A percentile compares a stretch with the other conserved stretches of the same genome.
phyloP scores from a whole-genome alignment of 1,284 basidiomycete species.

The Leccinum fallax region DNA sequence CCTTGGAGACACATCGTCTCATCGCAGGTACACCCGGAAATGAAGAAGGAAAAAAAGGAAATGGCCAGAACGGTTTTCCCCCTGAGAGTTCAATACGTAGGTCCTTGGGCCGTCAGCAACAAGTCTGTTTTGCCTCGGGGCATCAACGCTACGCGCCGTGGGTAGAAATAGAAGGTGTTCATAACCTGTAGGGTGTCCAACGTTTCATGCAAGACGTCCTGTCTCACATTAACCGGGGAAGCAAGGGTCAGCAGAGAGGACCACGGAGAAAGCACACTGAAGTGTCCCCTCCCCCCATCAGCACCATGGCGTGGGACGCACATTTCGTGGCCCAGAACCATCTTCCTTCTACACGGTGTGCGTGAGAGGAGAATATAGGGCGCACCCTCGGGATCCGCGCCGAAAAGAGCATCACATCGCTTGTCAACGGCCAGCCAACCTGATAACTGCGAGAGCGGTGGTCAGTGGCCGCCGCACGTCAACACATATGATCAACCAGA shows the following conservation, averaged over 20 bases:
- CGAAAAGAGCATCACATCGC: background rate
- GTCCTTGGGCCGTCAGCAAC: constrained; percentile 1
- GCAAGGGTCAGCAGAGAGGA: background rate
- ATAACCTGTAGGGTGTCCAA: constrained; percentile 8
- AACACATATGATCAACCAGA: constrained; percentile 11
- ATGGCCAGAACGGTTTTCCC: background rate
- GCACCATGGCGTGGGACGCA: constrained; percentile 5
- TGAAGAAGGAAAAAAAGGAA: constrained; percentile 24
- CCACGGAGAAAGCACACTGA: constrained; percentile 10
- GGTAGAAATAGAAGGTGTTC: constrained; percentile 24
- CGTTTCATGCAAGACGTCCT: constrained; percentile 9
- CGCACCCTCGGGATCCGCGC: constrained; percentile 9
- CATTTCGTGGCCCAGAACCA: background rate
- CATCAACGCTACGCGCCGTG: constrained; percentile 28
- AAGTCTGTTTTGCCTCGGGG: constrained; percentile 8
- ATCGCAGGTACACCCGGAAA: constrained; percentile 24
- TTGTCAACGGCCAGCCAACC: constrained; percentile 13
- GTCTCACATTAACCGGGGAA: constrained; percentile 19
- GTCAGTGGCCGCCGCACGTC: constrained; percentile 18
- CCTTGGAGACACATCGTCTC: constrained; percentile 16
- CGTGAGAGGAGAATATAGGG: constrained; percentile 13
- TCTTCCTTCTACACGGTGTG: constrained; percentile 1
- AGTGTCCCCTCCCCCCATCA: background rate
- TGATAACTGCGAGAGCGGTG: constrained; percentile 1
- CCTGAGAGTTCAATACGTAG: constrained; percentile 14